Percentiles rank a stretch among this genome's conserved stretches.
Conservation (phyloP, 352 stramenopile genomes). For the Globisporangium recalcitrans region DNA sequence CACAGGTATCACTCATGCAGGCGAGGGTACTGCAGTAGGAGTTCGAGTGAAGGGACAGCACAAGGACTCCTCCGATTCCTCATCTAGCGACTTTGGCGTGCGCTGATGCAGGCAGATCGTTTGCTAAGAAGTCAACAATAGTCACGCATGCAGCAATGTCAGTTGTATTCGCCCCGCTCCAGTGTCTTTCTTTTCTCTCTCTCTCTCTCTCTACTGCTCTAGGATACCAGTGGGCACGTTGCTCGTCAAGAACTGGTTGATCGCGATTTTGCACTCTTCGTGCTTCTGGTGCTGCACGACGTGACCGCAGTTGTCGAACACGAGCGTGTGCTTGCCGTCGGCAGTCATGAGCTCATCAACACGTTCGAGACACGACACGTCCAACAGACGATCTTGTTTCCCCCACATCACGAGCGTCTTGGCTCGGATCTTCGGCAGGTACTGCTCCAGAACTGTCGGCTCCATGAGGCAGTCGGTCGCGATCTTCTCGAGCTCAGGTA, state of each 20-base stretch:
- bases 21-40: too few species aligned
- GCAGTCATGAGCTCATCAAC: conserved; percentile 40
- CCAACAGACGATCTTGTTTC: conserved; percentile 54
- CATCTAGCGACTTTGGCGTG: too few species aligned
- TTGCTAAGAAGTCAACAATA: too few species aligned
- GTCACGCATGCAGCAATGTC: too few species aligned
- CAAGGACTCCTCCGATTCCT: too few species aligned
- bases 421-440: conserved; percentile 45
- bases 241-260: not conserved
- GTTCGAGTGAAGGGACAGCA: too few species aligned
- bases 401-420: conserved; percentile 67
- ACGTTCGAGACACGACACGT: conserved; percentile 56
- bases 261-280: not conserved
- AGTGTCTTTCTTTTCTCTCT: too few species aligned
- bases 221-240: not conserved
- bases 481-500: conserved; percentile 63
- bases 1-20: too few species aligned
- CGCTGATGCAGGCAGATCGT: too few species aligned
- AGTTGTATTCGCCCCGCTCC: too few species aligned
- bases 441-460: conserved; percentile 53
- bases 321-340: conserved; percentile 28
- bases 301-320: conserved; percentile 48
- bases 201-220: not conserved
- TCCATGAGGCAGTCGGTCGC: conserved; percentile 45
- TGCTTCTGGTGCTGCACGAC: not conserved